Conservation (phyloP, 2,329 filamentous ascomycete genomes). For the Scedosporium boydii region DNA sequence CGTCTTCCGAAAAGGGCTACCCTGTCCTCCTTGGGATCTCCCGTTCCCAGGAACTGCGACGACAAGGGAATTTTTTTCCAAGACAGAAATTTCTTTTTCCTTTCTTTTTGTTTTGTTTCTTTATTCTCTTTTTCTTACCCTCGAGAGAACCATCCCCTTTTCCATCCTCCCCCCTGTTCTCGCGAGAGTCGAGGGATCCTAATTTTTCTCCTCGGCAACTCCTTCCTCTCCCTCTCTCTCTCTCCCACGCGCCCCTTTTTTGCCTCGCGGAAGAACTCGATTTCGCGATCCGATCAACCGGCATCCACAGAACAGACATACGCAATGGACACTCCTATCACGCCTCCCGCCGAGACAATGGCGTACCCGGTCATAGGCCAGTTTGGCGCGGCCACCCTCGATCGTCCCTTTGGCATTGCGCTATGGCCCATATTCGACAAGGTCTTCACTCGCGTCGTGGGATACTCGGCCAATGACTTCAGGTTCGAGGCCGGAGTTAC, state of each 20-base stretch:
- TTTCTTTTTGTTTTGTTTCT: not conserved
- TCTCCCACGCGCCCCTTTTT: not conserved
- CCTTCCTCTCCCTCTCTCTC: not conserved
- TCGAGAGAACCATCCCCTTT: not conserved
- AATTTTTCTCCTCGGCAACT: not conserved
- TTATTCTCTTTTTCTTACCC: not conserved
- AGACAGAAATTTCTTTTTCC: not conserved
- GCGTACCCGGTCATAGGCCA: not conserved
- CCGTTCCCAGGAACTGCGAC: not conserved
- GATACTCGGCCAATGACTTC: conserved; percentile 82
- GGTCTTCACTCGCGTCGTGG: conserved; percentile 64
- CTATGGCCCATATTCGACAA: conserved; percentile 94
- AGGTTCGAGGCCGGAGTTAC: conserved; percentile 72
- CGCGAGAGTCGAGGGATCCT: not conserved
- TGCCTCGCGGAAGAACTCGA: not conserved
- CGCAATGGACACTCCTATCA: conserved; percentile 3
- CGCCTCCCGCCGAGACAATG: not conserved
- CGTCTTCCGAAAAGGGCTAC: conserved; percentile 1
- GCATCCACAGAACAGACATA: not conserved
- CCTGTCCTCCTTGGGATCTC: not conserved
- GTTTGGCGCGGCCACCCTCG: conserved; percentile 66
- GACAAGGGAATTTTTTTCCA: not conserved
- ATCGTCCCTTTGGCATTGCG: conserved; percentile 82
- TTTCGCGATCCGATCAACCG: not conserved
- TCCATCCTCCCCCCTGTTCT: not conserved